Evolutionary conservation across 192 early-diverging fungal species (phyloP).

Genomic region (Polychytrium aggregatum): DNA sequence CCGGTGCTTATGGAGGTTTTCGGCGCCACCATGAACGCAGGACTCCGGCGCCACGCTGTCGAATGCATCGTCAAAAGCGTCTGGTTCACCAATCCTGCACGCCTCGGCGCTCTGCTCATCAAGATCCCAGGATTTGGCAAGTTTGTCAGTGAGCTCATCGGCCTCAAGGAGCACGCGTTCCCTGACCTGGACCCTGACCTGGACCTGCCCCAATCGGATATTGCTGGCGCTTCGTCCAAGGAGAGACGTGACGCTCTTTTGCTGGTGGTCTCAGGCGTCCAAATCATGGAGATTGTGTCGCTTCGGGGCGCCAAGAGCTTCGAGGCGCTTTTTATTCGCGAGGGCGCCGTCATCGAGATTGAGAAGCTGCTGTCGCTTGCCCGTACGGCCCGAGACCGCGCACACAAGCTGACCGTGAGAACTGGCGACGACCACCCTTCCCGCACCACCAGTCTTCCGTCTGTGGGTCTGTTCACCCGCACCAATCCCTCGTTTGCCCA

Average conservation of each 20-base stretch:
- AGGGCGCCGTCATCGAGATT: constrained; percentile 62
- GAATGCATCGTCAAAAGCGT: constrained; percentile 44
- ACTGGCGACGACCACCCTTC: too few species aligned
- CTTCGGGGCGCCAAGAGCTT: constrained; percentile 50
- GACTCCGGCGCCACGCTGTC: constrained; percentile 37
- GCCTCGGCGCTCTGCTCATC: constrained; percentile 34
- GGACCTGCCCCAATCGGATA: too few species aligned
- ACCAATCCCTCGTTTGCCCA: too few species aligned
- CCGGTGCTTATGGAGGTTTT: constrained; percentile 67
- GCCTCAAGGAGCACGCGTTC: constrained; percentile 15
- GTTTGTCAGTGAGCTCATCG: constrained; percentile 36
- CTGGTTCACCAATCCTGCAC: constrained; percentile 29
- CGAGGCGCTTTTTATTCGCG: constrained; percentile 50
- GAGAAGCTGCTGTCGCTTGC: constrained; percentile 29
- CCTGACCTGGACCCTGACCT: too few species aligned
- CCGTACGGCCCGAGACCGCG: too few species aligned
- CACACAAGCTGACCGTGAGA: too few species aligned
- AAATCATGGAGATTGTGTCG: constrained; percentile 51
- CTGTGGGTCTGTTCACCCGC: too few species aligned
- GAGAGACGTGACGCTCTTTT: constrained; percentile 21
- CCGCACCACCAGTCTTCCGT: too few species aligned
- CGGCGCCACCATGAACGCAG: constrained; percentile 48
- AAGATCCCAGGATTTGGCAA: constrained; percentile 27
- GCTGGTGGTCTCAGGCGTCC: constrained; percentile 43
- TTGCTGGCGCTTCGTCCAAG: constrained; percentile 24